These are phyloP conservation scores for Emmonsiellopsis sp. DNA, from an alignment of 2,329 filamentous ascomycete species.

Conservation along the genomic window DNA sequence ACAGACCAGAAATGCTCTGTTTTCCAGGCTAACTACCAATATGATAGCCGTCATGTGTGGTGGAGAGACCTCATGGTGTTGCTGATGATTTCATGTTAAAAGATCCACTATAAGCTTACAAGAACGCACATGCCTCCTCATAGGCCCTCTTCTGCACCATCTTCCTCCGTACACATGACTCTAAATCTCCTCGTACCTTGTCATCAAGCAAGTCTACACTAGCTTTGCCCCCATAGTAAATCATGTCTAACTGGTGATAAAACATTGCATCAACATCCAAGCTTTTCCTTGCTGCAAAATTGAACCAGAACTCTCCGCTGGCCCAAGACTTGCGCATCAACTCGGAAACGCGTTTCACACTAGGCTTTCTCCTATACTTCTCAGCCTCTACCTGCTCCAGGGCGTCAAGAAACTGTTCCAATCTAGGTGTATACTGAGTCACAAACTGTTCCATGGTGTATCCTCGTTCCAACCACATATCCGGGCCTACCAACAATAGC, in stretches of 20 bases:
- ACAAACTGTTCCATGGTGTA: conserved; percentile 15
- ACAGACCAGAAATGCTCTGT: no score
- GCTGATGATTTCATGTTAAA: no score
- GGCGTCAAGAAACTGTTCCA: conserved; percentile 30
- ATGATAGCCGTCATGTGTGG: no score
- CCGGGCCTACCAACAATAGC: conserved; percentile 25
- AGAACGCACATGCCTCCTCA: no score
- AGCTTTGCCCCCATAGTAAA: neutral
- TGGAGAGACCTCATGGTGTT: no score
- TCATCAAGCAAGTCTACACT: no score
- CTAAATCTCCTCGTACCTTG: no score
- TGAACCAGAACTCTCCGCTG: conserved; percentile 29
- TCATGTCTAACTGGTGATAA: conserved; percentile 7
- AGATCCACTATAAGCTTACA: no score
- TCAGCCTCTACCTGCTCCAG: conserved; percentile 22
- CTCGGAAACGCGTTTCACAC: conserved; percentile 13
- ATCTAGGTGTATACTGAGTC: conserved; percentile 21
- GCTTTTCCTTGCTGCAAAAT: conserved; percentile 28
- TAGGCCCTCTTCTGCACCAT: no score
- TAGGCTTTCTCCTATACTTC: neutral
- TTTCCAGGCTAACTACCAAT: no score
- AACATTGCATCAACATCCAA: conserved; percentile 30
- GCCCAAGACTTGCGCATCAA: conserved; percentile 30
- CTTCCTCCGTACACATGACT: no score
- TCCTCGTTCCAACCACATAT: conserved; percentile 17